A percentile compares a stretch with the other conserved stretches of the same genome.
Evolutionary conservation across 768 basidiomycete genomes (phyloP).

Genomic region (Albatrellus ellisii): DNA sequence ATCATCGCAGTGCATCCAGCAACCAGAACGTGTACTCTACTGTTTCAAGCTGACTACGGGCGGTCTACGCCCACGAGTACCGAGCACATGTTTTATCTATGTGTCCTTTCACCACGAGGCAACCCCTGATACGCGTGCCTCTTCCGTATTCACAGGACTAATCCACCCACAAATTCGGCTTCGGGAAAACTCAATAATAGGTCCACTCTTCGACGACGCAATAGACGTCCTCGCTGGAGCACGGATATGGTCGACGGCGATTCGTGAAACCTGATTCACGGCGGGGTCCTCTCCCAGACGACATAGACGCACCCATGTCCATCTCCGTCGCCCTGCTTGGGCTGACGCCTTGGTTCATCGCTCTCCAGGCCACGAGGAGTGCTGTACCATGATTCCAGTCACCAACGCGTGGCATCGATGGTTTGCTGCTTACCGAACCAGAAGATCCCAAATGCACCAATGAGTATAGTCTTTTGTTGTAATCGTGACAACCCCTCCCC

Average conservation of each 20-base stretch:
- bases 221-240: conserved; percentile 44
- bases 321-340: conserved; percentile 2
- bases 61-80: too few relatives aligned
- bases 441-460: conserved; percentile 57
- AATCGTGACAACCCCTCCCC: conserved; percentile 50
- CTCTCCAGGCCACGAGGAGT: conserved; percentile 29
- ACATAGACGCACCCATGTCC: background rate
- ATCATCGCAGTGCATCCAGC: too few relatives aligned
- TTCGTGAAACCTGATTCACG: conserved; percentile 11
- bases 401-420: conserved; percentile 3
- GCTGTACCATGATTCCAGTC: conserved; percentile 18
- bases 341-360: conserved; percentile 15
- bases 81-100: too few relatives aligned
- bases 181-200: conserved; percentile 23
- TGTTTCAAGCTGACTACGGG: too few relatives aligned
- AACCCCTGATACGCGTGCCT: too few relatives aligned
- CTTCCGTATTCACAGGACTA: too few relatives aligned
- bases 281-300: conserved; percentile 5
- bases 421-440: conserved; percentile 73
- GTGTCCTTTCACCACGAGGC: too few relatives aligned
- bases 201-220: conserved; percentile 65
- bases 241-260: conserved; percentile 23
- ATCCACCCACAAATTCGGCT: background rate
- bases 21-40: too few relatives aligned
- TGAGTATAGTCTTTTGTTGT: conserved; percentile 65